Base-by-base conservation (phyloP, 2,329 filamentous ascomycete species). In the Fusarium sp. region DNA sequence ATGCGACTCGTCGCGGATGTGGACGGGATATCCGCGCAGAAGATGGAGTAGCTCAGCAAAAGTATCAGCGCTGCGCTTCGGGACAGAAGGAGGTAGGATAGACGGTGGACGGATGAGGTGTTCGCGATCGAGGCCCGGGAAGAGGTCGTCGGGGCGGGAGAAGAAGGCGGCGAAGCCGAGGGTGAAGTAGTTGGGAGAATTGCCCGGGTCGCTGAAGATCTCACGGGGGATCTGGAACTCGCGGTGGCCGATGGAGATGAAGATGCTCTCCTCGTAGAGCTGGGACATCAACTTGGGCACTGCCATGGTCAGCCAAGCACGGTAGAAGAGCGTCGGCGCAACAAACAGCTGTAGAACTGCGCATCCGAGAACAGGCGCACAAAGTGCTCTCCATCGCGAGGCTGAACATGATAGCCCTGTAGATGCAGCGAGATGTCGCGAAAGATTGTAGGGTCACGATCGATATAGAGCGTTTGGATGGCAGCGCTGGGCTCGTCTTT, bases 101-200 rank as follows among this genome's bases (percentile, higher is more conserved):
- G 91, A 90, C 0, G 94, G 94, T 2, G 94, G 94, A 0, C 94
- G 89, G 38, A 97, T 86, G 19, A 97, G 85, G 12, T 88, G 87
- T 59, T 88, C 86, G 47, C 92, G 87, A 56, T 93, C 88, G 1
- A 97, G 84, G 2, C 93, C 94, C 0, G 94, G 94, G 68, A 97
- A 97, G 6, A 93, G 85, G 69, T 96, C 90, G 12, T 86, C 83
- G 0, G 91, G 91, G 3, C 87, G 88, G 13, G 88, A 89, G 79
- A 97, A 96, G 82, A 96, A 96, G 69, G 92, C 86, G 34, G 88
- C 90, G 72, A 96, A 97, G 57, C 93, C 93, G 4, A 97, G 85
- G 1, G 92, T 90, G 81, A 98, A 98, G 82, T 93, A 98, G 76
- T 98, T 98, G 11, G 93, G 93, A n/a, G 88, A 89, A 77, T 98